Evolutionary conservation across 176 grass and related monocot species (phyloP).

Genomic region (Aegilops bicornis): DNA sequence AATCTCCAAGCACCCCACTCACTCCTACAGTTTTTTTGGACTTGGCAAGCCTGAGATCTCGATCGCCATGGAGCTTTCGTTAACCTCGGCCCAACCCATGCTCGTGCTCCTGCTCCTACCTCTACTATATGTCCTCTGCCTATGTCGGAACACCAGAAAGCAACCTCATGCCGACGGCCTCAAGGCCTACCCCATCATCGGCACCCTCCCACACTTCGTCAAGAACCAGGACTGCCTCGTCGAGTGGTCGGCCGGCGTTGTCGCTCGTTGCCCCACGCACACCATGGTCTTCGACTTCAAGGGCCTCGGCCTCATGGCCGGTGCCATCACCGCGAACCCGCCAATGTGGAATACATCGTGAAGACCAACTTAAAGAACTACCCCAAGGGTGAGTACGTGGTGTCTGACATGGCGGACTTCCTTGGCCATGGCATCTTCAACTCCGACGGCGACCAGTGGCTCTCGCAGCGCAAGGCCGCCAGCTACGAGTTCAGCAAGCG

Average conservation of each 20-base stretch:
- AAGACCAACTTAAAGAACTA: constrained; percentile 60
- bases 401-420: constrained; percentile 51
- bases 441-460: constrained; percentile 63
- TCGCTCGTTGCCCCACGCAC: constrained; percentile 40
- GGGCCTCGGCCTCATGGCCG: constrained; percentile 22
- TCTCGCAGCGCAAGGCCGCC: constrained; percentile 60
- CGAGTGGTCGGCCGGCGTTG: constrained; percentile 46
- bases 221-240: constrained; percentile 52
- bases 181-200: constrained; percentile 51
- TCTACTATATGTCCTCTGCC: constrained; percentile 17
- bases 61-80: constrained; percentile 35
- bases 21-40: neutral
- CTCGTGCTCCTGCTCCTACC: constrained; percentile 6
- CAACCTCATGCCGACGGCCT: constrained; percentile 23
- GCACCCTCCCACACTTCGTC: constrained; percentile 44
- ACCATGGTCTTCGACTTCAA: constrained; percentile 55
- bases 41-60: neutral
- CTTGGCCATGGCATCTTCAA: constrained; percentile 81
- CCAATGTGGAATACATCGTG: constrained; percentile 59
- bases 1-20: neutral
- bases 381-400: constrained; percentile 44
- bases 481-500: constrained; percentile 64
- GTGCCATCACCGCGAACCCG: constrained; percentile 56
- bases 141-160: constrained; percentile 18
- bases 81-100: neutral